Evolutionary conservation across 2,329 filamentous ascomycete genomes (phyloP), one percentile per base, ranked within the genome.

Genomic region (Trichophyton verrucosum): DNA sequence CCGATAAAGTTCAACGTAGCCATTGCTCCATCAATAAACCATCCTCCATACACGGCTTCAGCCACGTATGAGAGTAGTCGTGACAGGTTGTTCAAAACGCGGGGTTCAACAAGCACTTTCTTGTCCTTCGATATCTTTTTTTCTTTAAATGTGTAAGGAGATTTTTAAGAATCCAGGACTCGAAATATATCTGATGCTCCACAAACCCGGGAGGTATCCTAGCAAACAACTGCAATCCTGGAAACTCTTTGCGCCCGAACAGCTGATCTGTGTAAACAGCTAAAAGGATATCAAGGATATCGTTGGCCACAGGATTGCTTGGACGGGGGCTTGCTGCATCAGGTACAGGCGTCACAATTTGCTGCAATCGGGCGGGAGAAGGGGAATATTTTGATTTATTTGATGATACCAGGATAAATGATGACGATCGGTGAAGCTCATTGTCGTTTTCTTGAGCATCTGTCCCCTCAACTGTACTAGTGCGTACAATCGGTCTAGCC

Each of bases 181-280:
- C 90, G 66, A 99, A 96, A 71, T 91, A 95, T 0, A 91, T 90
- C 68, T 96, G 91, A 66, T 97, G 91, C 70, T 97, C 94, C 66
- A 92, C 84, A 68, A 95, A 96, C 0, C 92, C 91, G 0, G 94
- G 90, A 1, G 95, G 94, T 0, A 92, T 87, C 71, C 94, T 96
- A 59, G 89, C 77, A 68, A 89, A 95, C 8, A 99, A 76, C 0
- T 87, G 86, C 59, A 99, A 88, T 0, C 94, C 92, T 2, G 86
- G 80, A 69, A 97, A 99, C 59, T 99, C 94, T 70, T 96, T 96
- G 27, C 90, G 85, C 33, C 81, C 82, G 47, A 96, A 82, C 0
- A 97, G 77, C 67, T 97, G 90, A 67, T 96, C 91, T 57, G 88
- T 81, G 68, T 96, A 95, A 0, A 96, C 84, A 20, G 82, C 82